A percentile compares a stretch with the other conserved stretches of the same genome.
These are phyloP conservation scores for Neohortaea acidophila DNA, from an alignment of 495 filamentous ascomycete genomes.

Conservation along the genomic window DNA sequence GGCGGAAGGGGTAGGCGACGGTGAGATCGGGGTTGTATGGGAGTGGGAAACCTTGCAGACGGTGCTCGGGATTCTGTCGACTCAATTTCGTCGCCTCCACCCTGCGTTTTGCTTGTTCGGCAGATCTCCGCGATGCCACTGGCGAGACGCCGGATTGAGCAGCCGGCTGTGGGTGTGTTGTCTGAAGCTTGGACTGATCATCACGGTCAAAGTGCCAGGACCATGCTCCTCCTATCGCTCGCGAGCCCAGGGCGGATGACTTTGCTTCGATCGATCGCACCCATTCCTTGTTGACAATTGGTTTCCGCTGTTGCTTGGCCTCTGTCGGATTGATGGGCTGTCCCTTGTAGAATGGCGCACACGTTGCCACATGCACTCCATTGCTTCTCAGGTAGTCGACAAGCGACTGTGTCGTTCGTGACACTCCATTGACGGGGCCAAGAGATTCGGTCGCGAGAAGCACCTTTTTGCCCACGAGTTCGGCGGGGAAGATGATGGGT, in stretches of 20 bases:
- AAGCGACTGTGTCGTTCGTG: constrained; percentile 44
- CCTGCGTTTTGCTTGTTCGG: too few relatives aligned
- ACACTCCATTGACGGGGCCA: constrained; percentile 51
- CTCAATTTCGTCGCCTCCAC: neutral
- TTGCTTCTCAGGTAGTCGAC: constrained; percentile 43
- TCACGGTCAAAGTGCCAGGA: constrained; percentile 14
- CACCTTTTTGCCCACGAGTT: constrained; percentile 37
- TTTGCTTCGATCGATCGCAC: constrained; percentile 13
- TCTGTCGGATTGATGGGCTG: constrained; percentile 13
- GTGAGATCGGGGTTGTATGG: constrained; percentile 50
- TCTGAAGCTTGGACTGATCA: neutral
- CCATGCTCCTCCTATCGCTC: constrained; percentile 17
- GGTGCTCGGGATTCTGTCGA: constrained; percentile 30
- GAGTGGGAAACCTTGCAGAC: constrained; percentile 43
- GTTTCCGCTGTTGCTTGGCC: constrained; percentile 4
- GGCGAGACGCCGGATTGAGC: neutral
- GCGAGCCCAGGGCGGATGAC: constrained; percentile 10
- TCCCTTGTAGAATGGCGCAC: constrained; percentile 37
- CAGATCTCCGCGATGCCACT: too few relatives aligned
- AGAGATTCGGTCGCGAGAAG: constrained; percentile 49
- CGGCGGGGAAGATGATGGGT: constrained; percentile 36
- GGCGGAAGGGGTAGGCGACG: constrained; percentile 45
- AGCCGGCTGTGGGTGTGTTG: neutral
- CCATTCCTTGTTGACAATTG: constrained; percentile 16
- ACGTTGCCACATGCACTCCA: constrained; percentile 41